A percentile compares a stretch with the other conserved stretches of the same genome.
Conservation (phyloP, 1,284 basidiomycete species). For the Sanghuangporus weigelae region DNA sequence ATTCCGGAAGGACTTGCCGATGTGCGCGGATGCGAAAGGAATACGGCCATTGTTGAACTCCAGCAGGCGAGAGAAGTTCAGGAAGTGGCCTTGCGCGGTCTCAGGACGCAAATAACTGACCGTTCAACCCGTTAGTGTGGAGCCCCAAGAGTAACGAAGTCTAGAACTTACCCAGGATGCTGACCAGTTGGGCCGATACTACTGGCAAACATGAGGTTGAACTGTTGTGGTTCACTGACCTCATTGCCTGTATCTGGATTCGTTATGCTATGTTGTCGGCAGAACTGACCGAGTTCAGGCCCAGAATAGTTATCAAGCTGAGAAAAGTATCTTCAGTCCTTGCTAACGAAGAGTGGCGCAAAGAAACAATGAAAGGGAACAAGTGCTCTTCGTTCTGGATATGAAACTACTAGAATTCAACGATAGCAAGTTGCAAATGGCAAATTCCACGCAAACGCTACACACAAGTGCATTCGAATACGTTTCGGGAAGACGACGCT, state of each 20-base stretch:
- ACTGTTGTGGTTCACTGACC: slow-evolving; percentile 89
- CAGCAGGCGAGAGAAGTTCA: slow-evolving; percentile 95
- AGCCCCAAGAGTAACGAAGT: background rate
- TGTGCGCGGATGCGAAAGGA: slow-evolving; percentile 96
- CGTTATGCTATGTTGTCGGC: slow-evolving; percentile 76
- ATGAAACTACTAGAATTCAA: background rate
- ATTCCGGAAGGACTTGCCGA: slow-evolving; percentile 96
- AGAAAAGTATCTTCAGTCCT: slow-evolving; percentile 1
- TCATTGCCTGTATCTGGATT: slow-evolving; percentile 94
- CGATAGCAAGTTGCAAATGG: background rate
- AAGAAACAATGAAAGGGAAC: background rate
- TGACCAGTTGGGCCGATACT: slow-evolving; percentile 98
- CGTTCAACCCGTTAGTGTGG: background rate
- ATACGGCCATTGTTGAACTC: slow-evolving; percentile 98
- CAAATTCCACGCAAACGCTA: background rate
- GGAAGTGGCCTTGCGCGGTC: slow-evolving; percentile 98
- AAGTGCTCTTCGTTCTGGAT: background rate
- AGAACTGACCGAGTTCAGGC: slow-evolving; percentile 83
- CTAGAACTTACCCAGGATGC: slow-evolving; percentile 73
- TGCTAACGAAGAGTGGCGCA: background rate
- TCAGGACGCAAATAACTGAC: slow-evolving; percentile 90
- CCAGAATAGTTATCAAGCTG: slow-evolving; percentile 97
- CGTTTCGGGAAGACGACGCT: background rate
- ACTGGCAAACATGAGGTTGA: slow-evolving; percentile 99
- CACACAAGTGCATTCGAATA: background rate